phyloP scores from a whole-genome alignment of 768 basidiomycete species.

The Pleurotus cornucopiae region DNA sequence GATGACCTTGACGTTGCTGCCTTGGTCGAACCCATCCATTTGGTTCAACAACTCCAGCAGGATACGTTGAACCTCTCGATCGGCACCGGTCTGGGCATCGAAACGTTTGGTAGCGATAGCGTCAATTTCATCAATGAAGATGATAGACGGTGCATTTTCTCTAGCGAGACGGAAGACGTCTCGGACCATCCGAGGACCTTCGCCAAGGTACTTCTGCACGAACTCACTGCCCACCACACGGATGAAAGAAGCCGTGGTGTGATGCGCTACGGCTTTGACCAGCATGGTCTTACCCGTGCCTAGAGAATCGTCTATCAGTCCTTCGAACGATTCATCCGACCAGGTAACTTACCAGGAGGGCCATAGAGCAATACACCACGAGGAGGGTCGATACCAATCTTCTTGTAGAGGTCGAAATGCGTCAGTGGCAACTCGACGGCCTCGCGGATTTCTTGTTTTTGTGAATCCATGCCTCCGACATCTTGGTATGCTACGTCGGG shows the following conservation, averaged over 20 bases:
- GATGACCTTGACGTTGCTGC: constrained; percentile 98
- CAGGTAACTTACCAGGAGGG: constrained; percentile 70
- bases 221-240: constrained; percentile 98
- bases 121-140: constrained; percentile 99
- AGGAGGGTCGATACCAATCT: constrained; percentile 99
- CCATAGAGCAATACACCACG: constrained; percentile 96
- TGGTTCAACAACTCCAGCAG: constrained; percentile 94
- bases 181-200: constrained; percentile 99
- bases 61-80: constrained; percentile 98
- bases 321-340: neutral
- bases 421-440: constrained; percentile 95
- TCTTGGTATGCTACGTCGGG: constrained; percentile 93
- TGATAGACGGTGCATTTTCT: constrained; percentile 96
- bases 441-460: constrained; percentile 99
- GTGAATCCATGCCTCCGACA: constrained; percentile 94
- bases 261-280: constrained; percentile 98
- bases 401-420: constrained; percentile 98
- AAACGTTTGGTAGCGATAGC: constrained; percentile 99
- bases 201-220: constrained; percentile 98
- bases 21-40: constrained; percentile 99
- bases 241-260: constrained; percentile 96
- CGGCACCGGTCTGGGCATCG: constrained; percentile 98
- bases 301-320: constrained; percentile 20
- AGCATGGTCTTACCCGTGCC: constrained; percentile 99
- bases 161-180: constrained; percentile 97